Conservation (phyloP, 2,329 filamentous ascomycete species). For the Dactylellina haptotyla region DNA sequence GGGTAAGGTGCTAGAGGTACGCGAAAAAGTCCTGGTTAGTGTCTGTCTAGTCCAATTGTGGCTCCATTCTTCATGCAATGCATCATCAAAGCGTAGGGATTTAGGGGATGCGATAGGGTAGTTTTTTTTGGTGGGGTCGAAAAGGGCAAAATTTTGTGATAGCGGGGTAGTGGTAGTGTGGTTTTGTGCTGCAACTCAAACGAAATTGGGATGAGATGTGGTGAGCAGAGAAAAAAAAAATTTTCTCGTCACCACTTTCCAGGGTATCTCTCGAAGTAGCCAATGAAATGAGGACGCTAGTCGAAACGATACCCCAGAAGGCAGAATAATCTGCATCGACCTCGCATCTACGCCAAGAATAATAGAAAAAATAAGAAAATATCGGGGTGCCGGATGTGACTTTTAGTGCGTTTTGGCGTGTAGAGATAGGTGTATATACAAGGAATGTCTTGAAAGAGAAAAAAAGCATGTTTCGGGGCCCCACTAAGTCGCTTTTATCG, state of each 20-base stretch:
- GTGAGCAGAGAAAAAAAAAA: slow-evolving; percentile 45
- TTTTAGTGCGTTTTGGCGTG: slow-evolving; percentile 53
- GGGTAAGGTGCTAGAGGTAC: slow-evolving; percentile 40
- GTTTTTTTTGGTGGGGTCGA: slow-evolving; percentile 44
- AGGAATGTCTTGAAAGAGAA: slow-evolving; percentile 36
- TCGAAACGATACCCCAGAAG: slow-evolving; percentile 31
- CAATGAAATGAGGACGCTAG: slow-evolving; percentile 52
- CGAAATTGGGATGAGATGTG: slow-evolving; percentile 44
- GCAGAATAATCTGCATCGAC: slow-evolving; percentile 35
- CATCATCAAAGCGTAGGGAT: slow-evolving; percentile 15
- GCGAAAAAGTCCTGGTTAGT: slow-evolving; percentile 40
- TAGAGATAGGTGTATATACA: slow-evolving; percentile 54
- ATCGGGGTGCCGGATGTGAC: slow-evolving; percentile 28
- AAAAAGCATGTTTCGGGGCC: slow-evolving; percentile 35
- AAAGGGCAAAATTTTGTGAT: slow-evolving; percentile 25
- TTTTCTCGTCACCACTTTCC: slow-evolving; percentile 38
- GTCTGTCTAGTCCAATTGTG: slow-evolving; percentile 28
- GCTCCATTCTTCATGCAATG: slow-evolving; percentile 18
- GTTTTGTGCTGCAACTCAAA: slow-evolving; percentile 50
- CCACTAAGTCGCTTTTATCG: slow-evolving; percentile 31
- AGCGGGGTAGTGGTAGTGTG: slow-evolving; percentile 36
- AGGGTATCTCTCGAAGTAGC: slow-evolving; percentile 39
- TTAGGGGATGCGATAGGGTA: slow-evolving; percentile 14
- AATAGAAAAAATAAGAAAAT: slow-evolving; percentile 37
- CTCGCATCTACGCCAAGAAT: slow-evolving; percentile 54